A percentile compares a stretch with the other conserved stretches of the same genome.
Evolutionary conservation across 2,329 filamentous ascomycete genomes (phyloP).

Genomic region (Penicillium occitanis): DNA sequence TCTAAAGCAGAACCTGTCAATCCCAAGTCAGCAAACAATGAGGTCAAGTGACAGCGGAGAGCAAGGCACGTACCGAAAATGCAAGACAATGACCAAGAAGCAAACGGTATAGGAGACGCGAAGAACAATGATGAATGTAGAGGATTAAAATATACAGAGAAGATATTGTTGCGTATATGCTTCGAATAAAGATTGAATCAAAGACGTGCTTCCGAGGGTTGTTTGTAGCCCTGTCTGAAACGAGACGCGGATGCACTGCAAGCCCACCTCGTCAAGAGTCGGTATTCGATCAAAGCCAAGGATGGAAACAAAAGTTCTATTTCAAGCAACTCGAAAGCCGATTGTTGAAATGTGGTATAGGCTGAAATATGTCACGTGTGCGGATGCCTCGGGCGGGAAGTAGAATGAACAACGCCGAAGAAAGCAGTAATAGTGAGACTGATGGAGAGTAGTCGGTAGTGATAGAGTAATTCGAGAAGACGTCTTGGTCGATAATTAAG

Average conservation of each 20-base stretch:
- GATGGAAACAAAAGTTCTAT: slow-evolving; percentile 15
- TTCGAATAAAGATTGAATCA: slow-evolving; percentile 5
- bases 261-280: slow-evolving; percentile 29
- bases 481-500: slow-evolving; percentile 15
- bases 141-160: slow-evolving; percentile 19
- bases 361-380: slow-evolving; percentile 11
- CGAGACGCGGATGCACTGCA: slow-evolving; percentile 37
- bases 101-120: slow-evolving; percentile 15
- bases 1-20: slow-evolving; percentile 13
- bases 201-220: not conserved
- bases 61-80: slow-evolving; percentile 22
- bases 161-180: slow-evolving; percentile 22
- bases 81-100: slow-evolving; percentile 21
- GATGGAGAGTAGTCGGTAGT: not conserved
- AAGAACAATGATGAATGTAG: slow-evolving; percentile 22
- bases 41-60: not conserved
- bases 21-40: not conserved
- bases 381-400: not conserved
- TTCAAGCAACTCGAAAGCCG: not conserved
- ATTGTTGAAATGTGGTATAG: slow-evolving; percentile 4
- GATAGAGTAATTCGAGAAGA: not conserved
- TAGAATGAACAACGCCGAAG: slow-evolving; percentile 13
- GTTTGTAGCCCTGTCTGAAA: not conserved
- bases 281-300: slow-evolving; percentile 25
- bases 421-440: not conserved